phyloP scores from a whole-genome alignment of 23 red algal genomes.

The Porphyridium purpureum region DNA sequence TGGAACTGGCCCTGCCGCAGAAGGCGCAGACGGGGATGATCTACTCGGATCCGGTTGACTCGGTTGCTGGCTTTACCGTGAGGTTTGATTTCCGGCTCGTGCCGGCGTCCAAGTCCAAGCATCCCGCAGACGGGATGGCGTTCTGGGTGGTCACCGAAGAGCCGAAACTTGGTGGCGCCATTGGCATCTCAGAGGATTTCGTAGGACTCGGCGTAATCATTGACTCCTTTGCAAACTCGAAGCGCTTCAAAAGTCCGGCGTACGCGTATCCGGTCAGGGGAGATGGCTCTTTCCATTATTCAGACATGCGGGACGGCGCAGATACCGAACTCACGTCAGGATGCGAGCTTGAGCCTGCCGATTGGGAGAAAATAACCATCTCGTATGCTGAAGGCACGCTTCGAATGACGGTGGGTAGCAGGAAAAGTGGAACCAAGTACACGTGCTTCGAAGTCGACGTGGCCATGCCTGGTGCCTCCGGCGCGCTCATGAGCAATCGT shows the following conservation, averaged over 20 bases:
- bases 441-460: slow-evolving; percentile 44
- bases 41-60: too few species aligned
- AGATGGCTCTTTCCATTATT: slow-evolving; percentile 30
- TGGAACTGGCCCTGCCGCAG: too few species aligned
- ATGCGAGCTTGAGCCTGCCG: slow-evolving; percentile 33
- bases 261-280: slow-evolving; percentile 50
- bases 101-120: slow-evolving; percentile 20
- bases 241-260: slow-evolving; percentile 16
- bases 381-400: slow-evolving; percentile 23
- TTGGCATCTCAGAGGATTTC: slow-evolving; percentile 32
- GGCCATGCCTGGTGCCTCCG: slow-evolving; percentile 20
- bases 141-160: slow-evolving; percentile 25
- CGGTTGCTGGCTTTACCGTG: too few species aligned
- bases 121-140: slow-evolving; percentile 51
- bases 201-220: slow-evolving; percentile 42
- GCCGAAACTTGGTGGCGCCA: slow-evolving; percentile 25
- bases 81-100: slow-evolving; percentile 40
- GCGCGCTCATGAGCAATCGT: too few species aligned
- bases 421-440: too few species aligned
- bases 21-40: too few species aligned
- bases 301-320: slow-evolving; percentile 28
- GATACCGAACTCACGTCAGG: slow-evolving; percentile 36
- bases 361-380: slow-evolving; percentile 23
- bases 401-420: slow-evolving; percentile 23
- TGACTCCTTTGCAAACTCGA: slow-evolving; percentile 48